Evolutionary conservation across 169 alveolate species (phyloP).

Genomic region (Cryptosporidium parvum): DNA sequence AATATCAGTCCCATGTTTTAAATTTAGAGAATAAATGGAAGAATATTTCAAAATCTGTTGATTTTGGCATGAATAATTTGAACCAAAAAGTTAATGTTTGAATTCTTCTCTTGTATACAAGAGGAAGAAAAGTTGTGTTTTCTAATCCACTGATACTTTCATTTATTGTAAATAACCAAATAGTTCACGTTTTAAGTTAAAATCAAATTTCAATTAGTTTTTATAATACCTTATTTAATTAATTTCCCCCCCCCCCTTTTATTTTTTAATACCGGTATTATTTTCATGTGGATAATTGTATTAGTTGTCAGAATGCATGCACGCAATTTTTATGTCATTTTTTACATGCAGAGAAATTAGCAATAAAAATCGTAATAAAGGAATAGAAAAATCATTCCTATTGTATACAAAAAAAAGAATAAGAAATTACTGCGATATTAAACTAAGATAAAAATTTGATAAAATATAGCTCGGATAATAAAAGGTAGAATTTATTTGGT

Average conservation of each 20-base stretch:
- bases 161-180: neutral
- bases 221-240: neutral
- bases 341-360: neutral
- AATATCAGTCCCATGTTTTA: slow-evolving; percentile 45
- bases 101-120: neutral
- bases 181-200: neutral
- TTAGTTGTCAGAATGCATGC: slow-evolving; percentile 5
- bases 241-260: neutral
- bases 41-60: slow-evolving; percentile 39
- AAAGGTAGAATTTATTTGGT: neutral
- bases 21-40: slow-evolving; percentile 61
- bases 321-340: neutral
- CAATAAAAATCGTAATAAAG: neutral
- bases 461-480: neutral
- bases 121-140: neutral
- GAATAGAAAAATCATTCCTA: neutral
- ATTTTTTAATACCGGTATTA: slow-evolving; percentile 2
- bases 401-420: neutral
- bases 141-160: neutral
- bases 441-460: neutral
- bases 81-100: slow-evolving; percentile 18
- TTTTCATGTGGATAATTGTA: neutral
- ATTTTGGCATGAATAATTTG: slow-evolving; percentile 33
- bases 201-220: neutral
- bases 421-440: neutral